phyloP scores from a whole-genome alignment of 2,329 filamentous ascomycete species.

The Sarocladium strictum region DNA sequence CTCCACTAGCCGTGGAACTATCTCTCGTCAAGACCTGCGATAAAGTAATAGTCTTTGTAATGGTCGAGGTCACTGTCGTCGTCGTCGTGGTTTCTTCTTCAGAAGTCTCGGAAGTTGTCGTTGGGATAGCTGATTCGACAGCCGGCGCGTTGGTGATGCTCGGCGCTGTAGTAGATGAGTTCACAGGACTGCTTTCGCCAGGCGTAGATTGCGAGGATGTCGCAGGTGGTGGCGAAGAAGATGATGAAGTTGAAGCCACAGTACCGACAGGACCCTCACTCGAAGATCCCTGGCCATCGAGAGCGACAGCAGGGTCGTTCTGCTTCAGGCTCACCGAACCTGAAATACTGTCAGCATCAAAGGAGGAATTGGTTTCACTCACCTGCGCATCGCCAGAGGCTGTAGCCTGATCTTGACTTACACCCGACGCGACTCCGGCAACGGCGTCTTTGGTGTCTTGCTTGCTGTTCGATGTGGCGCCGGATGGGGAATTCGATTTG shows the following conservation, averaged over 20 bases:
- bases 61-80: slow-evolving; percentile 3
- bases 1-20: background rate
- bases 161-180: background rate
- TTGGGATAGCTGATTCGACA: background rate
- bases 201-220: background rate
- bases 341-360: background rate
- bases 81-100: background rate
- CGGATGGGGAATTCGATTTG: background rate
- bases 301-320: background rate
- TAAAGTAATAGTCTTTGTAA: slow-evolving; percentile 6
- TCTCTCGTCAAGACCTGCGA: background rate
- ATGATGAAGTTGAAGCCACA: background rate
- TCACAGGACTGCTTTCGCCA: background rate
- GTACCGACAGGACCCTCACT: background rate
- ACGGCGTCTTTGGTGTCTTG: background rate
- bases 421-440: too few relatives aligned
- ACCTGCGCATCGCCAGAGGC: background rate
- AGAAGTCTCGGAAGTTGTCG: background rate
- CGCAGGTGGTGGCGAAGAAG: background rate
- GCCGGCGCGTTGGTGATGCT: background rate
- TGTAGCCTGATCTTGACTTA: too few relatives aligned
- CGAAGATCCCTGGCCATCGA: background rate
- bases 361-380: background rate
- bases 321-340: slow-evolving; percentile 8
- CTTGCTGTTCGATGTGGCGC: background rate